Conservation (phyloP, 139 green algal species). For the Auxenochlorella pyrenoidosa region DNA sequence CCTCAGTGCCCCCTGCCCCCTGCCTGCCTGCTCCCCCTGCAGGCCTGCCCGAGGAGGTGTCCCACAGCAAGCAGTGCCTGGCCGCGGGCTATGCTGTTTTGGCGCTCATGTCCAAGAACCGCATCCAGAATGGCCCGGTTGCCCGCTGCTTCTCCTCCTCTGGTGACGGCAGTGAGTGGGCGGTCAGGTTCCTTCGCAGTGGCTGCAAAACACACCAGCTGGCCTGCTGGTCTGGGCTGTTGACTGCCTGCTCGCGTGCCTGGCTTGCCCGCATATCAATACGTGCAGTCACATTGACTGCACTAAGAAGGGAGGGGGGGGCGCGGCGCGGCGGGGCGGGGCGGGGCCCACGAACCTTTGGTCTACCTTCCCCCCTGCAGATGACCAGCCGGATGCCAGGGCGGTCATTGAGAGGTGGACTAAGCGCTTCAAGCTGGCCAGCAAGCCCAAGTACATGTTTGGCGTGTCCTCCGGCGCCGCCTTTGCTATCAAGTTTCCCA, state of each 20-base stretch:
- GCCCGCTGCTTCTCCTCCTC: constrained; percentile 16
- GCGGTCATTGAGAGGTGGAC: not conserved
- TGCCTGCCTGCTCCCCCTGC: not conserved
- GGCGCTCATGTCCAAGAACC: constrained; percentile 24
- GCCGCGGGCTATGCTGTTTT: constrained; percentile 25
- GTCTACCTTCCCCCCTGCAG: not conserved
- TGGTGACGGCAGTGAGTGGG: not conserved
- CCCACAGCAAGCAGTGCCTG: constrained; percentile 37
- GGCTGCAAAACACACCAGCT: not conserved
- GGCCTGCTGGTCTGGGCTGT: too few species aligned
- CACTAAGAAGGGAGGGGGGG: too few species aligned
- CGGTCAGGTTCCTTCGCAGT: not conserved
- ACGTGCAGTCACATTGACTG: too few species aligned
- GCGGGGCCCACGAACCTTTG: too few species aligned
- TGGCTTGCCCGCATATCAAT: too few species aligned
- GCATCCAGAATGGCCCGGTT: not conserved
- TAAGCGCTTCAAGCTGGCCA: not conserved
- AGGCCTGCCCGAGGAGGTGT: constrained; percentile 31
- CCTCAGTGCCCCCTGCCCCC: too few species aligned
- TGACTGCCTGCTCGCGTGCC: not conserved
- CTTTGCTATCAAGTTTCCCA: constrained; percentile 25
- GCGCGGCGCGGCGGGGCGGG: too few species aligned
- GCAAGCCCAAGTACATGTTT: constrained; percentile 27
- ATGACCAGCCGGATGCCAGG: not conserved
- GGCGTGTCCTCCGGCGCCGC: not conserved